phyloP scores from a whole-genome alignment of 164 flowering plant genomes.

The Amborella trichopoda region DNA sequence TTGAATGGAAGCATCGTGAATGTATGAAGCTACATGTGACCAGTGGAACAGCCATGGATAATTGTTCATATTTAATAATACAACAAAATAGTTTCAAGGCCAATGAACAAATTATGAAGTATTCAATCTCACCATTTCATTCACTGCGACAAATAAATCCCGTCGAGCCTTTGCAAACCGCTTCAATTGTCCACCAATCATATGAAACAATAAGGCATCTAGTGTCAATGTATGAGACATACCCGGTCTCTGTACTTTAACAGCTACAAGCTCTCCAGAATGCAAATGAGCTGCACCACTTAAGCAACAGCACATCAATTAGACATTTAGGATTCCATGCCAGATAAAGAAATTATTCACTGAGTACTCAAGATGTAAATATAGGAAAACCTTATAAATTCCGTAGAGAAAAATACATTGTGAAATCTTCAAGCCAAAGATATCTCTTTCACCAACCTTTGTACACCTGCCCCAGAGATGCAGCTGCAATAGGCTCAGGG shows the following conservation, averaged over 20 bases:
- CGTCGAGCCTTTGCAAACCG: conserved; percentile 89
- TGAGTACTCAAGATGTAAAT: too few relatives aligned
- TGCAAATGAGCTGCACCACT: conserved; percentile 89
- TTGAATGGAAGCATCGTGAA: too few relatives aligned
- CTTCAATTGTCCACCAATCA: conserved; percentile 94
- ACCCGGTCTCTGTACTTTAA: conserved; percentile 97
- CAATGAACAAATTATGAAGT: too few relatives aligned
- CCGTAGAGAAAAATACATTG: too few relatives aligned
- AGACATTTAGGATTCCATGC: conserved; percentile 20
- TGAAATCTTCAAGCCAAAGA: not conserved
- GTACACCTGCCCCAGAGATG: conserved; percentile 95
- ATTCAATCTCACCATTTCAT: conserved; percentile 68
- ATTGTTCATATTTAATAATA: too few relatives aligned
- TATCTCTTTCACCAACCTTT: conserved; percentile 46
- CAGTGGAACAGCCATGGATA: too few relatives aligned
- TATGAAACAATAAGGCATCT: conserved; percentile 80
- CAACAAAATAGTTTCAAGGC: too few relatives aligned
- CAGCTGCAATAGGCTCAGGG: conserved; percentile 87
- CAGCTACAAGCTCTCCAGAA: conserved; percentile 96
- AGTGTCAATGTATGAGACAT: conserved; percentile 73
- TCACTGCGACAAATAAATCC: conserved; percentile 90
- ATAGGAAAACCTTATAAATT: too few relatives aligned
- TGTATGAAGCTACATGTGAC: too few relatives aligned
- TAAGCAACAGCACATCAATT: conserved; percentile 20
- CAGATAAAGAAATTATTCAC: too few relatives aligned